Evolutionary conservation across 768 basidiomycete species (phyloP).

Genomic region (Hortiboletus campestris): DNA sequence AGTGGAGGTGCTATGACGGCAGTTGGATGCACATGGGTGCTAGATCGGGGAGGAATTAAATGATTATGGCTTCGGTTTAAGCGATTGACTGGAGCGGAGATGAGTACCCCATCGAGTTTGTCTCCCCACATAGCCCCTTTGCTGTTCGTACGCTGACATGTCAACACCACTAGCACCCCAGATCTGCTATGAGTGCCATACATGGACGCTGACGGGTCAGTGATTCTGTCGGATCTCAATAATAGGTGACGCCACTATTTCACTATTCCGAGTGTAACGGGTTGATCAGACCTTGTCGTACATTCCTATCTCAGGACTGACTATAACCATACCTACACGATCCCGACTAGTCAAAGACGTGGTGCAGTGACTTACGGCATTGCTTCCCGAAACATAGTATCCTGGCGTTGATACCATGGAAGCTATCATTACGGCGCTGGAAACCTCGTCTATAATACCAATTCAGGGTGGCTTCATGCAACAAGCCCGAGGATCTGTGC

Average conservation of each 20-base stretch:
- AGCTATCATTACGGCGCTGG: neutral
- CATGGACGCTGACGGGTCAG: neutral
- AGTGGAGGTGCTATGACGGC: neutral
- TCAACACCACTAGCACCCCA: neutral
- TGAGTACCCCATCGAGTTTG: neutral
- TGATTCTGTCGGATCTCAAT: neutral
- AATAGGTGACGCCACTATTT: neutral
- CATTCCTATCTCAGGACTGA: neutral
- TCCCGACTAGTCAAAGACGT: neutral
- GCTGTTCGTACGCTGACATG: neutral
- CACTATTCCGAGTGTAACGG: neutral
- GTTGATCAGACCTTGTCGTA: neutral
- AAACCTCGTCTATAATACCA: neutral
- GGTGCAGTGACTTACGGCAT: conserved; percentile 4
- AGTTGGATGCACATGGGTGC: neutral
- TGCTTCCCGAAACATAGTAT: neutral
- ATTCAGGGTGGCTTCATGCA: neutral
- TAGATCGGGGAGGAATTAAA: neutral
- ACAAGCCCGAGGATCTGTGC: neutral
- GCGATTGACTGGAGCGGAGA: neutral
- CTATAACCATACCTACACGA: neutral
- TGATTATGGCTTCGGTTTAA: neutral
- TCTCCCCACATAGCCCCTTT: neutral
- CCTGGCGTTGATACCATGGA: conserved; percentile 14
- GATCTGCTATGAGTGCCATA: neutral